A percentile compares a stretch with the other conserved stretches of the same genome.
phyloP scores from a whole-genome alignment of 148 eudicot species.

The Fagopyrum homotropicum region DNA sequence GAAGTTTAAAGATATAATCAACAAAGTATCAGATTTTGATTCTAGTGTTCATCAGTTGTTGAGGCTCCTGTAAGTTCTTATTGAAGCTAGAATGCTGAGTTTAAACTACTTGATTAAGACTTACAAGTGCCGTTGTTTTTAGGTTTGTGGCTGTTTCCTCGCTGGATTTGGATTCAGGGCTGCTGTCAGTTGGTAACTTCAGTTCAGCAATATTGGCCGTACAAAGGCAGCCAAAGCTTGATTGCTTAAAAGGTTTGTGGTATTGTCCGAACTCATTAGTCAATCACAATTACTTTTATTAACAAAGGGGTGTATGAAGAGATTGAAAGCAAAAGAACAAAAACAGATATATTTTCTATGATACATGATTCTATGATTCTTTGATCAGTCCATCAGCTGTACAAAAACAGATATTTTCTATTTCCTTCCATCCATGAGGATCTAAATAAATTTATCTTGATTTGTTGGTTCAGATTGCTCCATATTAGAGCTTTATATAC shows the following conservation, averaged over 20 bases:
- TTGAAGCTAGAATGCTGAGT: neutral
- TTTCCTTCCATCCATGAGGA: neutral
- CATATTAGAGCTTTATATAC: constrained; percentile 62
- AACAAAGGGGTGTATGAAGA: too few species aligned
- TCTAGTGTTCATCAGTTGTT: constrained; percentile 59
- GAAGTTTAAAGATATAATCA: constrained; percentile 49
- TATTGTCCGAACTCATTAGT: neutral
- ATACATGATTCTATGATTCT: too few species aligned
- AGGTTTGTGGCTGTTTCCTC: constrained; percentile 71
- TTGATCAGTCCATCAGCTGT: neutral
- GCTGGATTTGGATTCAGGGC: constrained; percentile 61
- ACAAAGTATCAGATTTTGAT: constrained; percentile 49
- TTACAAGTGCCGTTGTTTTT: constrained; percentile 7
- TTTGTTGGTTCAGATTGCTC: constrained; percentile 63
- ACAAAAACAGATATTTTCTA: neutral
- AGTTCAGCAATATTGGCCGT: constrained; percentile 45
- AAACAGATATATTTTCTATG: too few species aligned
- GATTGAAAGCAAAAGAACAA: too few species aligned
- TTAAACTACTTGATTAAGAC: constrained; percentile 1
- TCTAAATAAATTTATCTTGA: constrained; percentile 7
- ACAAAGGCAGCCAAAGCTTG: constrained; percentile 69
- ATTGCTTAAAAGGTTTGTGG: constrained; percentile 57
- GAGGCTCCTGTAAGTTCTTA: constrained; percentile 75
- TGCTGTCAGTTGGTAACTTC: constrained; percentile 61
- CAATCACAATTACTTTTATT: neutral